A percentile compares a stretch with the other conserved stretches of the same genome.
Evolutionary conservation across 2,329 filamentous ascomycete genomes (phyloP).

Genomic region (Cladophialophora chaetospira): DNA sequence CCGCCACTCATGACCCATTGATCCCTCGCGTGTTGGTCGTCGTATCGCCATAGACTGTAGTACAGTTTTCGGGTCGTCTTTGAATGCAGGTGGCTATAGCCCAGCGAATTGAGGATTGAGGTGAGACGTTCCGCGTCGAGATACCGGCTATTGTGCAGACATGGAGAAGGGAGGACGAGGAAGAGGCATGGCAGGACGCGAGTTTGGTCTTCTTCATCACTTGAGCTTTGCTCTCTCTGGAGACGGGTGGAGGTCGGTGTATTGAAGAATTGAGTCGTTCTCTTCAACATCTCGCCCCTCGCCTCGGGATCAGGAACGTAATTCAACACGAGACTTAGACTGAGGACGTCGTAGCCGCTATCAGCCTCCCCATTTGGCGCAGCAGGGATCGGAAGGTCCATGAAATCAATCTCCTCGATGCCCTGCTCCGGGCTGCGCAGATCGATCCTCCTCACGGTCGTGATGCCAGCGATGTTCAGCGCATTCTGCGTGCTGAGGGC

Average conservation of each 20-base stretch:
- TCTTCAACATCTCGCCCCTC: slow-evolving; percentile 81
- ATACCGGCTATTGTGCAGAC: slow-evolving; percentile 87
- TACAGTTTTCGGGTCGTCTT: slow-evolving; percentile 82
- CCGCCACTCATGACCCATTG: slow-evolving; percentile 25
- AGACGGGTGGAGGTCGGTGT: no score
- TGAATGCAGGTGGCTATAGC: slow-evolving; percentile 65
- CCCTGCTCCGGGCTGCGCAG: slow-evolving; percentile 77
- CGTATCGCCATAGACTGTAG: slow-evolving; percentile 78
- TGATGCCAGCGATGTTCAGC: slow-evolving; percentile 60
- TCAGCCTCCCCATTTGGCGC: slow-evolving; percentile 27
- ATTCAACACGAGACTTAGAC: slow-evolving; percentile 88
- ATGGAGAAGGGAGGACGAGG: slow-evolving; percentile 84
- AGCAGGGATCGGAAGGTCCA: slow-evolving; percentile 61
- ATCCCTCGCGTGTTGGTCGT: slow-evolving; percentile 35
- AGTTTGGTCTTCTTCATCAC: slow-evolving; percentile 2
- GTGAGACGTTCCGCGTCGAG: slow-evolving; percentile 70
- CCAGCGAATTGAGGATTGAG: slow-evolving; percentile 74
- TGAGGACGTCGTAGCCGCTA: slow-evolving; percentile 77
- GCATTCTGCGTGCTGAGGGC: slow-evolving; percentile 82
- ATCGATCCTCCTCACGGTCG: slow-evolving; percentile 68
- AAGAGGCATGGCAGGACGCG: slow-evolving; percentile 71
- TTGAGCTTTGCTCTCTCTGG: background rate
- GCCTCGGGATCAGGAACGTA: slow-evolving; percentile 78
- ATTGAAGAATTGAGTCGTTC: slow-evolving; percentile 70
- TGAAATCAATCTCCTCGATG: slow-evolving; percentile 90